These are phyloP conservation scores for Triangularia verruculosa DNA, from an alignment of 2,329 filamentous ascomycete genomes.

Conservation along the genomic window DNA sequence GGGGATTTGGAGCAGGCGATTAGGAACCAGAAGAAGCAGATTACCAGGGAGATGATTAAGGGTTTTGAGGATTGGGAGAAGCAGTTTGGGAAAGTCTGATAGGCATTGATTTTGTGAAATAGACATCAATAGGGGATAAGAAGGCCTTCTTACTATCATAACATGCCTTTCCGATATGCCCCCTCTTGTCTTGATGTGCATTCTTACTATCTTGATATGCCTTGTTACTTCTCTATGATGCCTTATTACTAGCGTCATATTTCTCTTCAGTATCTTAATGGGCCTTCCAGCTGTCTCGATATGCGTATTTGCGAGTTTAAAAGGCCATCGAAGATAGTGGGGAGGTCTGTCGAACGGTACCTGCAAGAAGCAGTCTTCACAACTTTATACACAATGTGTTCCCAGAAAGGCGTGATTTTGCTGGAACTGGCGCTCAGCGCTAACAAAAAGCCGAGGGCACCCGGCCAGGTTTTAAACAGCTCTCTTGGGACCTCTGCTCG, in stretches of 20 bases:
- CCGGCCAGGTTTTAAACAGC: neutral
- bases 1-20: constrained; percentile 44
- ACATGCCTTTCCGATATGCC: neutral
- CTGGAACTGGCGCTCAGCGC: neutral
- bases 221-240: neutral
- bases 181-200: no score
- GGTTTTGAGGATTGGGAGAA: constrained; percentile 57
- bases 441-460: neutral
- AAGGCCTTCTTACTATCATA: neutral
- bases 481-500: neutral
- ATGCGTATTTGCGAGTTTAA: no score
- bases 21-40: constrained; percentile 50
- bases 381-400: no score
- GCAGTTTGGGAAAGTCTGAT: constrained; percentile 34
- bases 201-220: neutral
- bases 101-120: neutral
- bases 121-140: neutral
- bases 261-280: no score
- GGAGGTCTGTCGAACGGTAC: no score
- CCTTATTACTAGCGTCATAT: no score
- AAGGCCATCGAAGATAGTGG: no score
- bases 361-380: no score
- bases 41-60: constrained; percentile 56
- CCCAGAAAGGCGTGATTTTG: no score
- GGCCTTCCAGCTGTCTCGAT: no score